Conservation (phyloP, 2,329 filamentous ascomycete species). For the Fusarium pilosicola region DNA sequence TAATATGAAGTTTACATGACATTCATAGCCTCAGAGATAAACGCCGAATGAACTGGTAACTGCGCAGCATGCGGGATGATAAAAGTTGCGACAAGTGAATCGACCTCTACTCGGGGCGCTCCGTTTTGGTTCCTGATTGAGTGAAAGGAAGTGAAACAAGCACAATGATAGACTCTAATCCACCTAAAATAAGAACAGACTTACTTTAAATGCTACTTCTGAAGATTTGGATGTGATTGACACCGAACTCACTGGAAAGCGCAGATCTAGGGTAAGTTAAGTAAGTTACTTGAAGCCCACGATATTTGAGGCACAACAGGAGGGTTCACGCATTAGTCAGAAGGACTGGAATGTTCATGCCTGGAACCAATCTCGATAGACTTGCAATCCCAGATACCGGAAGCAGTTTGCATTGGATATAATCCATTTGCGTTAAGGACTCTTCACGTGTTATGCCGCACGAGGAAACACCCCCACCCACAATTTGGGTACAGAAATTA, state of each 20-base stretch:
- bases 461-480: neutral
- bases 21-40: neutral
- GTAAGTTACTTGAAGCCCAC: neutral
- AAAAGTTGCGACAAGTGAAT: fast-evolving
- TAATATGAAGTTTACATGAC: too few relatives aligned
- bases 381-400: fast-evolving
- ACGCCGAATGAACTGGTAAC: fast-evolving
- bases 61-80: fast-evolving
- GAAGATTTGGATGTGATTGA: neutral
- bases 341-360: fast-evolving
- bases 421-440: neutral
- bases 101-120: too few relatives aligned
- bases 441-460: too few relatives aligned
- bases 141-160: fast-evolving
- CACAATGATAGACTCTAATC: fast-evolving
- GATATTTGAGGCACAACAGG: neutral
- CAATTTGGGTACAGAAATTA: neutral
- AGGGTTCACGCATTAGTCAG: too few relatives aligned
- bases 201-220: neutral
- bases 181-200: fast-evolving
- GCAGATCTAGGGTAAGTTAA: neutral
- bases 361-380: too few relatives aligned
- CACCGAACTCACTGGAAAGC: fast-evolving
- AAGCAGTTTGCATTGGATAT: neutral
- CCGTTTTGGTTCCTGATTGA: neutral